These are phyloP conservation scores for Zygosaccharomyces pseudobailii DNA, from an alignment of 1,139 yeast genomes.

Conservation along the genomic window DNA sequence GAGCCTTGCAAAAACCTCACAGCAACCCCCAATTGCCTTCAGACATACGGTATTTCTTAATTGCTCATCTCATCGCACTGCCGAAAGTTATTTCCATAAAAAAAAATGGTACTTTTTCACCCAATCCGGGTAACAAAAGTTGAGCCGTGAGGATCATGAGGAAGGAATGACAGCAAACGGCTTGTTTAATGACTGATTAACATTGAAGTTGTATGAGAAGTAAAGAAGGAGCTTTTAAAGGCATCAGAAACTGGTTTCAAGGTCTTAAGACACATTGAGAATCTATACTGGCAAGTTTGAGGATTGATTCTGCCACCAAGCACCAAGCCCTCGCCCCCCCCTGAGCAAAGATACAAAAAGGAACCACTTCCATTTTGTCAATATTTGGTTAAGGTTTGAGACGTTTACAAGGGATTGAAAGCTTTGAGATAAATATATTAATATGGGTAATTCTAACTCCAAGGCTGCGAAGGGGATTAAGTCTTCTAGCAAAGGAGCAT, in stretches of 20 bases:
- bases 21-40: not conserved
- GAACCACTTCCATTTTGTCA: not conserved
- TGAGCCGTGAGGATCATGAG: conserved; percentile 2
- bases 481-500: conserved; percentile 6
- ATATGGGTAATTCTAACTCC: conserved; percentile 33
- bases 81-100: not conserved
- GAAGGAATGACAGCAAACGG: conserved; percentile 5
- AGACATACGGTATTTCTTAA: not conserved
- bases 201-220: not conserved
- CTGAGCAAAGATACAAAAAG: not conserved
- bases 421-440: not conserved
- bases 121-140: conserved; percentile 2
- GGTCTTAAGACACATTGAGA: not conserved
- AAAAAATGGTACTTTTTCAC: not conserved
- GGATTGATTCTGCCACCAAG: not conserved
- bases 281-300: not conserved
- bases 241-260: not conserved
- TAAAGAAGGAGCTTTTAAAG: not conserved
- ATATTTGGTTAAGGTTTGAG: not conserved
- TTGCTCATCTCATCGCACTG: conserved; percentile 1
- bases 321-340: not conserved
- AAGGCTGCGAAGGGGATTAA: conserved; percentile 20
- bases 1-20: not conserved
- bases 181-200: not conserved
- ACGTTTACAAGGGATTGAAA: not conserved